A percentile compares a stretch with the other conserved stretches of the same genome.
Evolutionary conservation across 1,284 basidiomycete genomes (phyloP).

Genomic region (Stygiomarasmius scandens): DNA sequence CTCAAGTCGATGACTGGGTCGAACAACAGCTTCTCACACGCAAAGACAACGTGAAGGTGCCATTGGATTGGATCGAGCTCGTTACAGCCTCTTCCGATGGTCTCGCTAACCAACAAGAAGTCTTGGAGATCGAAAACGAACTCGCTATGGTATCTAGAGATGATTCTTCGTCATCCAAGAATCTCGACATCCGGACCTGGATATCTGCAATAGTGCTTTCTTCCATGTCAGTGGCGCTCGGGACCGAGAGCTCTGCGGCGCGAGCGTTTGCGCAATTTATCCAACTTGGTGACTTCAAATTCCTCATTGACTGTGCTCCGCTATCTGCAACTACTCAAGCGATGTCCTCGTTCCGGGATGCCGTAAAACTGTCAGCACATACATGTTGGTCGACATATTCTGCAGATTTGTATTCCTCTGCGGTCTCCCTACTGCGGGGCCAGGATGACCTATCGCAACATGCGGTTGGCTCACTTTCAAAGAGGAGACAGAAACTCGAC

Average conservation of each 20-base stretch:
- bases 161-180: neutral
- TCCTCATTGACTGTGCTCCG: neutral
- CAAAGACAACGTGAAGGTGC: neutral
- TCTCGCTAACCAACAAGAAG: neutral
- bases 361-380: neutral
- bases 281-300: neutral
- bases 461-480: neutral
- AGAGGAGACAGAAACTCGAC: neutral
- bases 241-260: neutral
- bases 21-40: neutral
- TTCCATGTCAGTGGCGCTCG: neutral
- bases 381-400: neutral
- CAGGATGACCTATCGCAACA: neutral
- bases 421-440: neutral
- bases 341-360: neutral
- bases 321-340: neutral
- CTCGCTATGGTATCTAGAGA: neutral
- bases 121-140: neutral
- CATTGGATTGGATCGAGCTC: neutral
- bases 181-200: neutral
- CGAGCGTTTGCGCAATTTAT: neutral
- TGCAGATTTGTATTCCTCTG: neutral
- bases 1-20: neutral
- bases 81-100: neutral
- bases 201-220: neutral